Evolutionary conservation across 2,329 filamentous ascomycete genomes (phyloP).

Genomic region (Pestalotiopsis sp.): DNA sequence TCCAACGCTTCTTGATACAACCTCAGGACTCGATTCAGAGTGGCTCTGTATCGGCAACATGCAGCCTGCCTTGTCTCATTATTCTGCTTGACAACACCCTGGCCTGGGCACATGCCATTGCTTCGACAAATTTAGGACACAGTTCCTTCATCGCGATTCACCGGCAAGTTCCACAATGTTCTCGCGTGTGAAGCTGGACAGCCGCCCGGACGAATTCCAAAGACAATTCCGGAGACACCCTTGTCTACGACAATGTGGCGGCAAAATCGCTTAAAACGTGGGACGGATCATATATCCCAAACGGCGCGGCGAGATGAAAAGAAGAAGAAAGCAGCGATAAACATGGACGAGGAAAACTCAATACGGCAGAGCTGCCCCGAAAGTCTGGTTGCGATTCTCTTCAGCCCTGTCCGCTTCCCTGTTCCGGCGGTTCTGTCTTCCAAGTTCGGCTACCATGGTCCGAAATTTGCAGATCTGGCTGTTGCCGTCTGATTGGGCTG

Average conservation of each 20-base stretch:
- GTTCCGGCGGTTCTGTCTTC: slow-evolving; percentile 1
- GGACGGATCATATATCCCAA: neutral
- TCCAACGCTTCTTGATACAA: neutral
- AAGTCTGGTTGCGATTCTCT: neutral
- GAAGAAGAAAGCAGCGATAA: neutral
- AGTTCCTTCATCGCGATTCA: neutral
- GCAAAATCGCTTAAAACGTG: neutral
- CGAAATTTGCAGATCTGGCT: slow-evolving; percentile 3
- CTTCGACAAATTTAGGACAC: neutral
- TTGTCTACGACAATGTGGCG: neutral
- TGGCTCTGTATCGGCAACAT: neutral
- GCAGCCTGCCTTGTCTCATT: neutral
- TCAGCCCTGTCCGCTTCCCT: slow-evolving; percentile 1
- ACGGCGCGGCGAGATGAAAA: neutral
- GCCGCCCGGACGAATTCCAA: neutral
- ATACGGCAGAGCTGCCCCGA: slow-evolving; percentile 1
- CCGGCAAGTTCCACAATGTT: neutral
- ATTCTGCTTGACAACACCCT: neutral
- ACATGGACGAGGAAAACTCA: neutral
- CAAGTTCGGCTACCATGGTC: slow-evolving; percentile 1
- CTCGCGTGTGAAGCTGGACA: neutral
- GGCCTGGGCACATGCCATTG: neutral
- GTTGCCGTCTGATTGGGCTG: neutral
- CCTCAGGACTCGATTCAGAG: neutral
- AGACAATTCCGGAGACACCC: neutral